Evolutionary conservation across 2,329 filamentous ascomycete species (phyloP).

Genomic region (Exophiala mesophila): DNA sequence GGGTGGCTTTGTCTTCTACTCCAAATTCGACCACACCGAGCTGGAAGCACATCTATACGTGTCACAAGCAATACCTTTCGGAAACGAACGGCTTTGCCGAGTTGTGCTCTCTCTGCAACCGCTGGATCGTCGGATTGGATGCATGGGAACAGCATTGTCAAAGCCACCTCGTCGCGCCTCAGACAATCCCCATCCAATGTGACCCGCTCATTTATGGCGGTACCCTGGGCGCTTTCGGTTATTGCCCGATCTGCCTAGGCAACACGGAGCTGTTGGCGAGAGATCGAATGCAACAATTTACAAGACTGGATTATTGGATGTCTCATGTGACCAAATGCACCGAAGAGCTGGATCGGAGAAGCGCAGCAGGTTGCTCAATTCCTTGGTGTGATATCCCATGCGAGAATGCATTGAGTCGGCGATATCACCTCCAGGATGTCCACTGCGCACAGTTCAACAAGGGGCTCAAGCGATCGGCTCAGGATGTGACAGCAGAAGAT

Average conservation of each 20-base stretch:
- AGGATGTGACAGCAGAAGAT: constrained; percentile 4
- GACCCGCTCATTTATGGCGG: constrained; percentile 11
- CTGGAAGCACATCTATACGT: constrained; percentile 11
- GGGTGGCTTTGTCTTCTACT: neutral
- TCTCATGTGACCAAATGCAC: constrained; percentile 5
- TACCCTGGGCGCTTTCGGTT: constrained; percentile 7
- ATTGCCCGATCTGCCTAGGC: constrained; percentile 10
- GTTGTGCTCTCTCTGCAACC: constrained; percentile 10
- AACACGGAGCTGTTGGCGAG: constrained; percentile 5
- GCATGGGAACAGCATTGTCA: constrained; percentile 6
- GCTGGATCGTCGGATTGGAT: constrained; percentile 4
- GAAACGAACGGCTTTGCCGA: constrained; percentile 4
- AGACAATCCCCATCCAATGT: constrained; percentile 6
- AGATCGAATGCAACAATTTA: constrained; percentile 10
- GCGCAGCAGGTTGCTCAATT: constrained; percentile 3
- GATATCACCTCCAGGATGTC: constrained; percentile 6
- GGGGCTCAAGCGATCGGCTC: constrained; percentile 3
- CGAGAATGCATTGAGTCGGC: constrained; percentile 4
- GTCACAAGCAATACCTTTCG: constrained; percentile 4
- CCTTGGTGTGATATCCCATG: constrained; percentile 4
- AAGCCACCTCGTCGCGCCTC: constrained; percentile 1
- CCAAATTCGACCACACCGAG: neutral
- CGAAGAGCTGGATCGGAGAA: constrained; percentile 5
- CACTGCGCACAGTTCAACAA: constrained; percentile 5
- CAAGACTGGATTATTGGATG: constrained; percentile 6